Evolutionary conservation across 805 yeast genomes (phyloP).

Genomic region (Ogataea trehalophila): DNA sequence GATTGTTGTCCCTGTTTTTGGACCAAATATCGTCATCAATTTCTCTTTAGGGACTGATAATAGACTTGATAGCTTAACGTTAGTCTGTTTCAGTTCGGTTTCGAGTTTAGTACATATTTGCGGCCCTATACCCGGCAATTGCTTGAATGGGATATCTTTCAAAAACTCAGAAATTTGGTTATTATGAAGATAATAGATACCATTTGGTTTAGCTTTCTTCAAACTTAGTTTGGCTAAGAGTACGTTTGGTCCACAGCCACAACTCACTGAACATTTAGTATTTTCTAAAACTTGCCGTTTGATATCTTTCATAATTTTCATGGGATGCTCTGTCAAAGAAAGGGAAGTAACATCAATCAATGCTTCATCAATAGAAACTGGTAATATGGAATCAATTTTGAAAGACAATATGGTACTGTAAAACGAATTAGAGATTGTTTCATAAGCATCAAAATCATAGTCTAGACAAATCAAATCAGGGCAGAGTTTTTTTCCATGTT

Average conservation of each 20-base stretch:
- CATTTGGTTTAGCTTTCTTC: conserved; percentile 76
- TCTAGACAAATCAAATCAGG: conserved; percentile 56
- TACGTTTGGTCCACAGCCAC: conserved; percentile 74
- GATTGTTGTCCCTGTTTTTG: conserved; percentile 63
- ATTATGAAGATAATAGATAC: conserved; percentile 38
- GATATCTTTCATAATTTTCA: conserved; percentile 30
- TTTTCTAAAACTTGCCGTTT: conserved; percentile 35
- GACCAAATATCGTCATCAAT: conserved; percentile 53
- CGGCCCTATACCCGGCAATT: conserved; percentile 62
- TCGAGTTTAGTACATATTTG: conserved; percentile 44
- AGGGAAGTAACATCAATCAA: conserved; percentile 54
- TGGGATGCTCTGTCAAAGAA: conserved; percentile 14
- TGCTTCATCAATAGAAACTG: conserved; percentile 91
- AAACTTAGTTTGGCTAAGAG: conserved; percentile 74
- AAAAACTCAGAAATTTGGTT: conserved; percentile 31
- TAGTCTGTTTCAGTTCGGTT: conserved; percentile 24
- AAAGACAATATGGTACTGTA: conserved; percentile 52
- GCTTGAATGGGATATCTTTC: conserved; percentile 32
- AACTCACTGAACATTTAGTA: conserved; percentile 67
- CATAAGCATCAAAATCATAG: conserved; percentile 74
- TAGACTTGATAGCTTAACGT: conserved; percentile 37
- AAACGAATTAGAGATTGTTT: conserved; percentile 54
- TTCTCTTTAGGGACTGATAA: conserved; percentile 28
- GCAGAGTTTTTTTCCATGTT: conserved; percentile 58
- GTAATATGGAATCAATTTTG: conserved; percentile 52